Percentiles rank a stretch among this genome's conserved stretches.
Evolutionary conservation across 441 rosid species (phyloP).

Genomic region (Corymbia citriodora): DNA sequence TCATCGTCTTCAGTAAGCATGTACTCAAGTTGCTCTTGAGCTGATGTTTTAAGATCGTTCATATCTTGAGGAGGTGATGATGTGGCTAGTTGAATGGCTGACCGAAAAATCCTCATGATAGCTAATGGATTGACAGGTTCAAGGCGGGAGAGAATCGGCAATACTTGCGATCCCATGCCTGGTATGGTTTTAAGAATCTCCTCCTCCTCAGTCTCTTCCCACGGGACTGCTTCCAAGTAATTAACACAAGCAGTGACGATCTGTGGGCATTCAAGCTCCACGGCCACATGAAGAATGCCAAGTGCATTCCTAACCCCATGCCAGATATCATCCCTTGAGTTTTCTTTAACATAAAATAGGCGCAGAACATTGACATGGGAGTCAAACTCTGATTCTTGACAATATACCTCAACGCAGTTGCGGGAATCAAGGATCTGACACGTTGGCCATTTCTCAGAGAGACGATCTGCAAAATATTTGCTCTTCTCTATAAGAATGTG

Average conservation of each 20-base stretch:
- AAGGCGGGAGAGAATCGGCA: slow-evolving; percentile 73
- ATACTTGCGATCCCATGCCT: slow-evolving; percentile 55
- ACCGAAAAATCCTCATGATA: slow-evolving; percentile 45
- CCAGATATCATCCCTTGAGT: slow-evolving; percentile 51
- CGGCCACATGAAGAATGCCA: slow-evolving; percentile 73
- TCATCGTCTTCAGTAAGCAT: slow-evolving; percentile 94
- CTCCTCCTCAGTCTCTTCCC: slow-evolving; percentile 97
- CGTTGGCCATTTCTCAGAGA: slow-evolving; percentile 90
- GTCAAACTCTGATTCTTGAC: slow-evolving; percentile 74
- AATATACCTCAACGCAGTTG: slow-evolving; percentile 77
- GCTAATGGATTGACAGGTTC: slow-evolving; percentile 64
- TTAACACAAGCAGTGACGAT: slow-evolving; percentile 61
- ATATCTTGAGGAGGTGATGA: slow-evolving; percentile 49
- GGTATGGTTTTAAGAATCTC: slow-evolving; percentile 73
- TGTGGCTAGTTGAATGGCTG: slow-evolving; percentile 69
- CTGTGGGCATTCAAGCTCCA: slow-evolving; percentile 55
- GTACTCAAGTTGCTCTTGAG: slow-evolving; percentile 89
- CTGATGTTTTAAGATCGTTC: slow-evolving; percentile 59
- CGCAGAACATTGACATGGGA: slow-evolving; percentile 70
- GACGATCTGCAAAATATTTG: slow-evolving; percentile 83
- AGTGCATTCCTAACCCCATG: slow-evolving; percentile 76
- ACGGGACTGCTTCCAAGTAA: slow-evolving; percentile 93
- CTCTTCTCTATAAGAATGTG: slow-evolving; percentile 55
- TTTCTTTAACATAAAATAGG: slow-evolving; percentile 51
- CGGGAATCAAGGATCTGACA: slow-evolving; percentile 93